Evolutionary conservation across 2,329 filamentous ascomycete species (phyloP).

Genomic region (Leptographium galeiforme): DNA sequence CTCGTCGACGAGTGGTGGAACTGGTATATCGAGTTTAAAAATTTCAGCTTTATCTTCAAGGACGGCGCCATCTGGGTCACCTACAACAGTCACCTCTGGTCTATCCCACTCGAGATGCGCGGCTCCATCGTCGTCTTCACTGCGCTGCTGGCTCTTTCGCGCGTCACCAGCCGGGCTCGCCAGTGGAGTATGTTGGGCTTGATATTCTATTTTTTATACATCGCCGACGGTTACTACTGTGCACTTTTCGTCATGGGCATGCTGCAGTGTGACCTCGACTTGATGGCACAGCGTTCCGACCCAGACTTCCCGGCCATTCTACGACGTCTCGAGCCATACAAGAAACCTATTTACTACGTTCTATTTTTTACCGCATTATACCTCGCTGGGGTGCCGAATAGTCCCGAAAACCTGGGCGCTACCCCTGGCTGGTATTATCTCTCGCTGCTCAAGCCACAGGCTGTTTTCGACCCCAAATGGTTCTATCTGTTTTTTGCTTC

Average conservation of each 20-base stretch:
- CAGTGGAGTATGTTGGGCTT: conserved; percentile 39
- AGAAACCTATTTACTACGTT: conserved; percentile 36
- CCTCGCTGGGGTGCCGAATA: conserved; percentile 45
- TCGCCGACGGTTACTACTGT: conserved; percentile 50
- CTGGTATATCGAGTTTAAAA: conserved; percentile 45
- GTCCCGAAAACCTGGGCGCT: conserved; percentile 34
- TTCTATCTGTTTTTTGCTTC: conserved; percentile 53
- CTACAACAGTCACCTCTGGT: conserved; percentile 49
- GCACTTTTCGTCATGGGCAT: conserved; percentile 48
- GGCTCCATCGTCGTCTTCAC: conserved; percentile 53
- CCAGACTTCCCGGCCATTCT: conserved; percentile 38
- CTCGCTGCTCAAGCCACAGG: conserved; percentile 49
- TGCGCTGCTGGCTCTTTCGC: conserved; percentile 39
- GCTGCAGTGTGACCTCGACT: conserved; percentile 47
- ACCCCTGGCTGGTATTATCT: conserved; percentile 49
- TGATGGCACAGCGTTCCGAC: conserved; percentile 27
- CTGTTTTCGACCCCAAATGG: conserved; percentile 54
- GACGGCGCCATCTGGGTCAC: conserved; percentile 42
- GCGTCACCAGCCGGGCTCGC: conserved; percentile 38
- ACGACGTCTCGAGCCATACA: conserved; percentile 29
- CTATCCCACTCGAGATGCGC: conserved; percentile 48
- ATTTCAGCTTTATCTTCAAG: conserved; percentile 55
- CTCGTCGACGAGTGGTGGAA: conserved; percentile 35
- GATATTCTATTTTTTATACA: conserved; percentile 53
- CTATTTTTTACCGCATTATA: conserved; percentile 39